Conservation (phyloP, 345 rosid genomes). For the Conringia planisiliqua region DNA sequence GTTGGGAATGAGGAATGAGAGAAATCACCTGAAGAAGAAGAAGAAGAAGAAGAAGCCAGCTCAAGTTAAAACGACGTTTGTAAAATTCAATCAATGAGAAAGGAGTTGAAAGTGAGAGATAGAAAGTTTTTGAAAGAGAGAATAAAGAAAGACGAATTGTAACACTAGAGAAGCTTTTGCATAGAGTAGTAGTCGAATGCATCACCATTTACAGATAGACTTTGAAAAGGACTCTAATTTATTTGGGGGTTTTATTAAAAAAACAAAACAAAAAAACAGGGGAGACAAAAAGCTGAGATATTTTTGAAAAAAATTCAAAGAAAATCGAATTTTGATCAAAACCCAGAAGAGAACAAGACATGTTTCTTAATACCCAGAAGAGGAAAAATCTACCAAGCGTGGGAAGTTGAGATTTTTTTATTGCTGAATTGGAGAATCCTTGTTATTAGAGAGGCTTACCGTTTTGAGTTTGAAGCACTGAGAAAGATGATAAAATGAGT, state of each 20-base stretch:
- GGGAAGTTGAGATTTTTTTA: not conserved
- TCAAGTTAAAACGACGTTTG: conserved; percentile 28
- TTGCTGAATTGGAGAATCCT: not conserved
- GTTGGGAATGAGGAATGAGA: conserved; percentile 24
- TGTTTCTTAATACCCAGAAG: conserved; percentile 13
- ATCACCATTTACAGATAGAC: conserved; percentile 41
- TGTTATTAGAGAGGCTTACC: not conserved
- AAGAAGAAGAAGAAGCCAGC: conserved; percentile 25
- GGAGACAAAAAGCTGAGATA: conserved; percentile 33
- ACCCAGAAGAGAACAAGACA: conserved; percentile 21
- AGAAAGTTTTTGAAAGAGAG: not conserved
- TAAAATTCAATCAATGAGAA: conserved; percentile 24
- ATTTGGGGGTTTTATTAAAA: not conserved
- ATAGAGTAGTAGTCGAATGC: conserved; percentile 34
- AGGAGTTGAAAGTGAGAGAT: conserved; percentile 29
- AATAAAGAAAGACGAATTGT: conserved; percentile 18
- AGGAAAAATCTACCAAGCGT: not conserved
- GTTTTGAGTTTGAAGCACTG: conserved; percentile 5
- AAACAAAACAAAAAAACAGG: not conserved
- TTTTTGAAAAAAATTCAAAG: not conserved
- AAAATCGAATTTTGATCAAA: conserved; percentile 14
- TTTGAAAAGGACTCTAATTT: conserved; percentile 39
- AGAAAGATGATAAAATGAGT: conserved; percentile 2
- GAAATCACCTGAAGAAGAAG: conserved; percentile 22
- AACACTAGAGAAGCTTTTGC: conserved; percentile 29